phyloP scores from a whole-genome alignment of 176 grass and related monocot genomes.

The Avena sativa region DNA sequence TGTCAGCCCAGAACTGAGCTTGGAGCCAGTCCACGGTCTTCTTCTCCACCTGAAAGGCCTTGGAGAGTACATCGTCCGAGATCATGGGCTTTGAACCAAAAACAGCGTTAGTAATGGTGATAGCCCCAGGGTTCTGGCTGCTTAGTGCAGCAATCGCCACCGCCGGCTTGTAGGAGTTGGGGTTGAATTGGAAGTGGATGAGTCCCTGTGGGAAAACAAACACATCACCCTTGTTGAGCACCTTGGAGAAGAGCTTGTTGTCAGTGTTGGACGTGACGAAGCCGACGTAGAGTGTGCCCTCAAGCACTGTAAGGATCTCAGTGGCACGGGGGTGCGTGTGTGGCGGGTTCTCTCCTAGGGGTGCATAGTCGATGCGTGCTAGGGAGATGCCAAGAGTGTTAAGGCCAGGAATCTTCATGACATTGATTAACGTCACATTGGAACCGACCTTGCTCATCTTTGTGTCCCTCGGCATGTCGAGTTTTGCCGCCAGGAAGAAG shows the following conservation, averaged over 20 bases:
- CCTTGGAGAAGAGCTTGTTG: background rate
- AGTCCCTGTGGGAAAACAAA: background rate
- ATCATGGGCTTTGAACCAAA: background rate
- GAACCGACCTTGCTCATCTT: background rate
- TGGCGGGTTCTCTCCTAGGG: background rate
- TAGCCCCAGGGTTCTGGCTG: background rate
- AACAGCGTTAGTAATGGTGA: background rate
- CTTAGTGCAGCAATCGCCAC: background rate
- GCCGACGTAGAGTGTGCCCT: background rate
- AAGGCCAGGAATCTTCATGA: background rate
- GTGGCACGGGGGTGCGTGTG: background rate
- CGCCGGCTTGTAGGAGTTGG: background rate
- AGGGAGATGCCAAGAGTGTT: background rate
- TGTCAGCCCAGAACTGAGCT: background rate
- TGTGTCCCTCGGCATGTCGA: background rate
- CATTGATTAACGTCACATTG: background rate
- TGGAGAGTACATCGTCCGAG: background rate
- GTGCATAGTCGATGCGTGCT: background rate
- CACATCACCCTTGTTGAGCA: background rate
- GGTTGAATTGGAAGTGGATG: background rate
- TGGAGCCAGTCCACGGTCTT: background rate
- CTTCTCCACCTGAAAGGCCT: background rate
- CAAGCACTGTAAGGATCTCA: background rate
- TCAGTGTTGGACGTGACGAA: background rate
- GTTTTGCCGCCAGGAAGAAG: background rate